Base-by-base conservation (phyloP, 208 protist genomes). In the Leishmania martiniquensis region DNA sequence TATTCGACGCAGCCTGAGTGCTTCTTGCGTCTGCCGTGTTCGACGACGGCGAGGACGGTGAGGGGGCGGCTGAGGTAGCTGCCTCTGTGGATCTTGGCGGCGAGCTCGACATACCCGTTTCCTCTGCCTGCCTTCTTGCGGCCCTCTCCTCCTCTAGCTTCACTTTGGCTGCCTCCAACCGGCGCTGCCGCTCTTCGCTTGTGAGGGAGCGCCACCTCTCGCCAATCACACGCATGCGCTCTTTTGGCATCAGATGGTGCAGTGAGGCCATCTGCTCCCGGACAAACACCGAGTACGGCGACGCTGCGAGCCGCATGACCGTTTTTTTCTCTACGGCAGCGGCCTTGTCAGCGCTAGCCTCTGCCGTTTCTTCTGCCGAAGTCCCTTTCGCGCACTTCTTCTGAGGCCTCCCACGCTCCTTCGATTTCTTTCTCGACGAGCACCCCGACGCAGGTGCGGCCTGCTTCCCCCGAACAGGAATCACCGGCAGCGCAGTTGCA, bases 241-340 rank as follows among this genome's bases (percentile, higher is more conserved):
- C 87, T 67, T 75, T 83, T 17, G 78, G 71, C 5, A 86, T 80
- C 52, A 93, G 15, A 71, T 92, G 52, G 37, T 77, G 83, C 20
- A 96, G 32, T 0, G 70, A 72, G 5, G 87, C 73, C 89, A 96
- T 96, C 32, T 96, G 85, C 75, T 89, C 83, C 81, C 89, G 87
- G n/a, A 96, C 89, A 77, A 94, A 96, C 1, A 85, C 67, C 1
- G 80, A 60, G 72, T 92, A 96, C 1, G 82, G 80, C 1, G 92
- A 92, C 25, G 51, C 57, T 2, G 29, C 32, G 32, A 34, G 39
- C n/a, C 42, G 62, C 37, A 44, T 12, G 17, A 15, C 34, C 39
- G 4, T 20, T 22, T 20, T 71, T 37, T 68, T 47, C 44, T 39
- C 52, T 29, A 22, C 17, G n/a, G 32, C 20, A 9, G 12, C 13